Evolutionary conservation across 177 flowering plant genomes (phyloP).

Genomic region (Vitis hybrid): DNA sequence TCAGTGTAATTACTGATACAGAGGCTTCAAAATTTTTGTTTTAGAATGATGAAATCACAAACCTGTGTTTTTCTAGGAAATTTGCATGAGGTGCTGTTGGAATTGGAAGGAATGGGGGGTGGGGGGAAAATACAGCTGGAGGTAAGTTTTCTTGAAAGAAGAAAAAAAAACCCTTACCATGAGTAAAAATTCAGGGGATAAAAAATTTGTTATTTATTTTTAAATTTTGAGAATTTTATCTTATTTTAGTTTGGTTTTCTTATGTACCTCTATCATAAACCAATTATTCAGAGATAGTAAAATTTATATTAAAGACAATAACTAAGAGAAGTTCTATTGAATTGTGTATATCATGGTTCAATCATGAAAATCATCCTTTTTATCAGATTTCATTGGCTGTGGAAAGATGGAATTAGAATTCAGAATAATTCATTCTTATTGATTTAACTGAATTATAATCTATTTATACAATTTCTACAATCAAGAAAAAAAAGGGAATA

Average conservation of each 20-base stretch:
- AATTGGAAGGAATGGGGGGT: slow-evolving; percentile 95
- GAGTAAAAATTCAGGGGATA: not conserved
- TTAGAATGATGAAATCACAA: not conserved
- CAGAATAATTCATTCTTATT: too few species aligned
- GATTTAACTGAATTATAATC: too few species aligned
- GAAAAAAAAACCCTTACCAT: not conserved
- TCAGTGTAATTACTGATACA: too few species aligned
- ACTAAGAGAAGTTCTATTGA: not conserved
- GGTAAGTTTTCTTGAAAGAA: slow-evolving; percentile 36
- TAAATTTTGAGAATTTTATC: too few species aligned
- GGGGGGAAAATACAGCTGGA: slow-evolving; percentile 90
- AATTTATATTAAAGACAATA: not conserved
- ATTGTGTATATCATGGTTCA: not conserved
- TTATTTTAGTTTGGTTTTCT: too few species aligned
- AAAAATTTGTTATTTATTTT: not conserved
- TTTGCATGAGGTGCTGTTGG: slow-evolving; percentile 70
- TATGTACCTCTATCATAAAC: too few species aligned
- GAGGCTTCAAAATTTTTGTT: not conserved
- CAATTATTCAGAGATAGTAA: too few species aligned
- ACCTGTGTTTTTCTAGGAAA: slow-evolving; percentile 47
- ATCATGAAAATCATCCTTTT: too few species aligned
- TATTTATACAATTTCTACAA: too few species aligned
- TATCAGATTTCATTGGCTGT: too few species aligned
- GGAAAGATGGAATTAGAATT: too few species aligned
- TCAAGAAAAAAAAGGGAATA: too few species aligned